Evolutionary conservation across 2,329 filamentous ascomycete species (phyloP).

Genomic region (Alternaria atra): DNA sequence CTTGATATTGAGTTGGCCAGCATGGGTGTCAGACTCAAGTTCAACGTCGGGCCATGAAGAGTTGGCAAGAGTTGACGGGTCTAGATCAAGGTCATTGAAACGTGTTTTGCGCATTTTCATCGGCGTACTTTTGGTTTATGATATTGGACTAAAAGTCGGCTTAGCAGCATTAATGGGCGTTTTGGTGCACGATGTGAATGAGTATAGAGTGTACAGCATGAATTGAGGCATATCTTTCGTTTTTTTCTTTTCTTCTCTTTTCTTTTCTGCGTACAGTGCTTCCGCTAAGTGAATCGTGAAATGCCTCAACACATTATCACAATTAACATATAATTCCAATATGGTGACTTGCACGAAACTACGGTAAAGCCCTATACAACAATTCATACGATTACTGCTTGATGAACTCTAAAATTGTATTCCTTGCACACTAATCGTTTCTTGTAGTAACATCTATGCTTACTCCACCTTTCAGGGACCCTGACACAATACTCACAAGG

Average conservation of each 20-base stretch:
- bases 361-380: no score
- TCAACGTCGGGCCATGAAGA: slow-evolving; percentile 70
- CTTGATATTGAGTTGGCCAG: slow-evolving; percentile 93
- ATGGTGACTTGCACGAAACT: no score
- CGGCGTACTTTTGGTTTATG: not conserved
- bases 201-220: not conserved
- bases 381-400: no score
- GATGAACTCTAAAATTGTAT: no score
- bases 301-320: no score
- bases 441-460: no score
- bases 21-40: slow-evolving; percentile 96
- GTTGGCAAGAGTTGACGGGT: not conserved
- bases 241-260: not conserved
- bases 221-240: not conserved
- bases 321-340: no score
- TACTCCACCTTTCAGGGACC: no score
- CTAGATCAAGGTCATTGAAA: not conserved
- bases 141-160: not conserved
- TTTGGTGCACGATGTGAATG: not conserved
- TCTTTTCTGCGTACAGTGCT: no score
- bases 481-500: no score
- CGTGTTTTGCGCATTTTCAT: slow-evolving; percentile 4
- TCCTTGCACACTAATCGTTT: no score
- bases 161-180: slow-evolving; percentile 1
- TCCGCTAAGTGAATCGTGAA: no score